A percentile compares a stretch with the other conserved stretches of the same genome.
phyloP scores from a whole-genome alignment of 768 basidiomycete species.

The Boletus rubroflammeus region DNA sequence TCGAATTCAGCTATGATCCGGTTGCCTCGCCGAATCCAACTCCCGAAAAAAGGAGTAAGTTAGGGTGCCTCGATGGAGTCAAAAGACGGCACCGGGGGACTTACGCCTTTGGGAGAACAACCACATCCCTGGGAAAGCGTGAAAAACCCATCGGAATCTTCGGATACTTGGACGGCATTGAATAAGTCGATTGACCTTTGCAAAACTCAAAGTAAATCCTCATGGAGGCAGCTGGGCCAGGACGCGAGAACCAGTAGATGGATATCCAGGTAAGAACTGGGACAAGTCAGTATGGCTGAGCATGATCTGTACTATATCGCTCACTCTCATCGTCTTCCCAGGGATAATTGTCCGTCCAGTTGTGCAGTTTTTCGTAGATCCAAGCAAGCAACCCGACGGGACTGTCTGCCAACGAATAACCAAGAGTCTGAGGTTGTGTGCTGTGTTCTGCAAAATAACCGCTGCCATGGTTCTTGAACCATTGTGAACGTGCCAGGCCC shows the following conservation, averaged over 20 bases:
- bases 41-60: slow-evolving; percentile 14
- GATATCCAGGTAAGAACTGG: slow-evolving; percentile 60
- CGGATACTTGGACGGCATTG: neutral
- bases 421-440: slow-evolving; percentile 51
- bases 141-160: slow-evolving; percentile 48
- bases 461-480: slow-evolving; percentile 19
- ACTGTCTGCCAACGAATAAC: slow-evolving; percentile 54
- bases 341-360: slow-evolving; percentile 49
- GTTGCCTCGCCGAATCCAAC: slow-evolving; percentile 41
- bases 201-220: slow-evolving; percentile 55
- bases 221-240: slow-evolving; percentile 53
- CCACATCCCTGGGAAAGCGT: slow-evolving; percentile 49
- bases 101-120: slow-evolving; percentile 36
- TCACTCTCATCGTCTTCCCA: slow-evolving; percentile 60
- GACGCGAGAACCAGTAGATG: slow-evolving; percentile 55
- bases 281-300: neutral
- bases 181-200: neutral
- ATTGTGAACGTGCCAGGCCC: slow-evolving; percentile 15
- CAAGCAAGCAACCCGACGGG: slow-evolving; percentile 52
- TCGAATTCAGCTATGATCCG: slow-evolving; percentile 46
- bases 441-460: slow-evolving; percentile 34
- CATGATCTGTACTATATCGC: neutral
- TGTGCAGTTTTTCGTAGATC: slow-evolving; percentile 51
- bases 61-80: neutral
- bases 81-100: slow-evolving; percentile 4